These are phyloP conservation scores for Strobilomyces confusus DNA, from an alignment of 768 basidiomycete genomes.

Conservation along the genomic window DNA sequence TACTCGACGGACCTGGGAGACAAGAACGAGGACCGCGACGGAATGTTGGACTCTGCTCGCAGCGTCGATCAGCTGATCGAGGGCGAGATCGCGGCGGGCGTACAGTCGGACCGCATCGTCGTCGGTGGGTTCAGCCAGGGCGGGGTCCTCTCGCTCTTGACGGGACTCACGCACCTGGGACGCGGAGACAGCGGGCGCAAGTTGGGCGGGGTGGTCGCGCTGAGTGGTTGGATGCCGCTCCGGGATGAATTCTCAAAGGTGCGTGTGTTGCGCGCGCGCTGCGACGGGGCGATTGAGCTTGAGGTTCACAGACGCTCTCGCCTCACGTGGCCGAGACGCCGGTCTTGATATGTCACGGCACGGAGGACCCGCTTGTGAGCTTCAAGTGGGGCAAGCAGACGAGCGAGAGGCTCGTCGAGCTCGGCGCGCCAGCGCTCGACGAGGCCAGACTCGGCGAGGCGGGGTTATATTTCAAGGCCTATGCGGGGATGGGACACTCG, in stretches of 20 bases:
- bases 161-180: conserved; percentile 45
- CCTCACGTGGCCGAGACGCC: conserved; percentile 60
- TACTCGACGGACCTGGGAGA: conserved; percentile 52
- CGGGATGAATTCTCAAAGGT: conserved; percentile 63
- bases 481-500: conserved; percentile 64
- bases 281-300: not conserved
- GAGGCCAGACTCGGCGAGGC: conserved; percentile 19
- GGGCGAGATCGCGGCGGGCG: conserved; percentile 68
- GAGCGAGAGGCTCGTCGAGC: conserved; percentile 49
- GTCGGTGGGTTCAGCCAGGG: conserved; percentile 91
- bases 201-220: conserved; percentile 64
- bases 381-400: conserved; percentile 51
- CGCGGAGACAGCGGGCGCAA: conserved; percentile 40
- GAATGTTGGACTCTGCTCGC: conserved; percentile 60
- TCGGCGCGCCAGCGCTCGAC: conserved; percentile 45
- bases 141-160: conserved; percentile 71
- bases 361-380: conserved; percentile 68
- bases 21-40: conserved; percentile 53
- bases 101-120: conserved; percentile 66
- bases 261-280: conserved; percentile 21
- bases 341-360: conserved; percentile 87
- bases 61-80: conserved; percentile 67
- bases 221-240: conserved; percentile 82
- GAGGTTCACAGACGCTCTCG: conserved; percentile 50
- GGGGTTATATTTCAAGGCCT: conserved; percentile 66